Evolutionary conservation across 805 yeast genomes (phyloP).

Genomic region (Torulaspora maleeae): DNA sequence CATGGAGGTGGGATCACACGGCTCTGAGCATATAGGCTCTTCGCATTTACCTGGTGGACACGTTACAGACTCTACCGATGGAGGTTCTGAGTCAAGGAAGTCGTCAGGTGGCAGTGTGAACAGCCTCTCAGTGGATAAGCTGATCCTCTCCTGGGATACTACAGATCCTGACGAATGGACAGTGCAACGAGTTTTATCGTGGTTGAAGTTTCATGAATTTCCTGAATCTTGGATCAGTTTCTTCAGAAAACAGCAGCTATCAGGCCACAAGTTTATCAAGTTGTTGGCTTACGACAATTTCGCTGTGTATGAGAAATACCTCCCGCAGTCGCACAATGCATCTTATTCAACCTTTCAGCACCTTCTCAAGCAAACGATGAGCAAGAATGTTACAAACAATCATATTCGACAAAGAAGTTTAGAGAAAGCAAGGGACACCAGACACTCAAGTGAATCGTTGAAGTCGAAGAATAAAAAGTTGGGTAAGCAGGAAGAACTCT

Average conservation of each 20-base stretch:
- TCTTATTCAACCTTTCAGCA: constrained; percentile 57
- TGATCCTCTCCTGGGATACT: constrained; percentile 45
- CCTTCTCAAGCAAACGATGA: constrained; percentile 44
- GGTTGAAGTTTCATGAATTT: constrained; percentile 68
- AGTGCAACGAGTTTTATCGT: constrained; percentile 54
- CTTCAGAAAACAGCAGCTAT: constrained; percentile 52
- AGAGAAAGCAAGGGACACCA: constrained; percentile 21
- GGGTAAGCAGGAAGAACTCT: constrained; percentile 13
- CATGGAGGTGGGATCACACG: constrained; percentile 1
- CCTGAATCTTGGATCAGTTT: constrained; percentile 69
- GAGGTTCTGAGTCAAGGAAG: constrained; percentile 19
- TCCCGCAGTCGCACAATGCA: constrained; percentile 45
- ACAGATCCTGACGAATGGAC: constrained; percentile 65
- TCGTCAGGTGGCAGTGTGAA: constrained; percentile 27
- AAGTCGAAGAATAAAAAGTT: constrained; percentile 15
- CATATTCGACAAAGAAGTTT: constrained; percentile 23
- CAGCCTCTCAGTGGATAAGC: constrained; percentile 26
- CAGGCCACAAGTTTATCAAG: constrained; percentile 60
- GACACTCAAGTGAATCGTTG: constrained; percentile 30
- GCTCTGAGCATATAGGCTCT: background rate
- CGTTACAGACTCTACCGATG: background rate
- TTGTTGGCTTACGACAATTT: constrained; percentile 66
- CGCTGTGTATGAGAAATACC: constrained; percentile 35
- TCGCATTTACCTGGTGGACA: background rate
- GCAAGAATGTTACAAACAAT: constrained; percentile 31